phyloP scores from a whole-genome alignment of 768 basidiomycete genomes.

The Hypholoma sublateritium region DNA sequence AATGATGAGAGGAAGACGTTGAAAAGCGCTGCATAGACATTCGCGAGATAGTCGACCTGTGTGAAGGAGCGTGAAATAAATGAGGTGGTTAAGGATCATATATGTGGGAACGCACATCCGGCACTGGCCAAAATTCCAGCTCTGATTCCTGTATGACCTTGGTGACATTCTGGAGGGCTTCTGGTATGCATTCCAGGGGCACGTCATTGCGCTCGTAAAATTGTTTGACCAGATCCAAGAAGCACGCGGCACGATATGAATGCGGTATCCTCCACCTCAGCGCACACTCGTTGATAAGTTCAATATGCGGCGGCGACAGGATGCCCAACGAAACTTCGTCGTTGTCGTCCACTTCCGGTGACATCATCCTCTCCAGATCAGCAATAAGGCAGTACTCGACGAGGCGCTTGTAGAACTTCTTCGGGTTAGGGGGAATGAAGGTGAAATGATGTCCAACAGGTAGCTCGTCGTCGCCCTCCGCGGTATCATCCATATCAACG shows the following conservation, averaged over 20 bases:
- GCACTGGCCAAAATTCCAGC: conserved; percentile 72
- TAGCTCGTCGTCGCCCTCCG: conserved; percentile 59
- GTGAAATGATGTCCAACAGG: conserved; percentile 79
- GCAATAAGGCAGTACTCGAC: conserved; percentile 79
- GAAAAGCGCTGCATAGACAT: conserved; percentile 72
- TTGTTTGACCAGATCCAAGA: conserved; percentile 82
- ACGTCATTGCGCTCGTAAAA: conserved; percentile 90
- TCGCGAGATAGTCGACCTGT: conserved; percentile 69
- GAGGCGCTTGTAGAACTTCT: conserved; percentile 81
- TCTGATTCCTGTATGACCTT: conserved; percentile 72
- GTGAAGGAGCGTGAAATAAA: conserved; percentile 4
- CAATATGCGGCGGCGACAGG: conserved; percentile 73
- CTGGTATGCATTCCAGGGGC: conserved; percentile 92
- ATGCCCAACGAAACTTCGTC: conserved; percentile 96
- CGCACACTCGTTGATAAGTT: conserved; percentile 86
- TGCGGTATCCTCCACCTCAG: conserved; percentile 87
- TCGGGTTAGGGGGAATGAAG: conserved; percentile 88
- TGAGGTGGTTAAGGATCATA: not conserved
- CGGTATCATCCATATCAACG: conserved; percentile 29
- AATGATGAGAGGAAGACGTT: conserved; percentile 83
- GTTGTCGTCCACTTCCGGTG: conserved; percentile 88
- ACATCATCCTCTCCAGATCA: conserved; percentile 88
- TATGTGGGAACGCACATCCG: conserved; percentile 64
- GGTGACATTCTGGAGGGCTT: conserved; percentile 74
- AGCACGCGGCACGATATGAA: conserved; percentile 74